A percentile compares a stretch with the other conserved stretches of the same genome.
phyloP scores from a whole-genome alignment of 2,329 filamentous ascomycete genomes.

The Paecilomyces dactylethromorphus region DNA sequence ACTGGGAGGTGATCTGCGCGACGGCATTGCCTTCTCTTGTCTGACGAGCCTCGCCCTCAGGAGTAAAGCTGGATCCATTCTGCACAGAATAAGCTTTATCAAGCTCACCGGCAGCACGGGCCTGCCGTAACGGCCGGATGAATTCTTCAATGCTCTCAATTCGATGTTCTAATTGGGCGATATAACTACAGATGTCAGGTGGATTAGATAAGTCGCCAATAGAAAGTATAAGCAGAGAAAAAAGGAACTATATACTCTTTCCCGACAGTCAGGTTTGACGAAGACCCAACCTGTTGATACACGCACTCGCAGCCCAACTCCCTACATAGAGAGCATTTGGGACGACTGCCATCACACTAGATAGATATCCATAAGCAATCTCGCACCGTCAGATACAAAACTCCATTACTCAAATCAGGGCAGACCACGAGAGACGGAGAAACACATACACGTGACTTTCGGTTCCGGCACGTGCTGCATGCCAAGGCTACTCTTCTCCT shows the following conservation, averaged over 20 bases:
- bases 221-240: not conserved
- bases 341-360: constrained; percentile 9
- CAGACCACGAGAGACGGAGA: not conserved
- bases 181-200: constrained; percentile 4
- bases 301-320: constrained; percentile 8
- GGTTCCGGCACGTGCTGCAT: constrained; percentile 3
- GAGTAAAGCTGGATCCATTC: not conserved
- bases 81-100: constrained; percentile 1
- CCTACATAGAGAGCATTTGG: constrained; percentile 8
- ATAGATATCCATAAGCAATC: not conserved
- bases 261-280: constrained; percentile 8
- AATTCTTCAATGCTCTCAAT: constrained; percentile 8
- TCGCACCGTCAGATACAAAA: not conserved
- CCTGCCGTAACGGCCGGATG: constrained; percentile 4
- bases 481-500: constrained; percentile 3
- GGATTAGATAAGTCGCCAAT: not conserved
- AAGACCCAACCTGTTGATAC: constrained; percentile 9
- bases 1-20: not conserved
- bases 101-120: not conserved
- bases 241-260: constrained; percentile 5
- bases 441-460: constrained; percentile 5
- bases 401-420: not conserved
- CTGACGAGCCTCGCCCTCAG: not conserved
- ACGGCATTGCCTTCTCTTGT: not conserved
- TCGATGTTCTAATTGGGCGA: constrained; percentile 7